Base-by-base conservation (phyloP, 73 alveolate species). In the Breviolum minutum region DNA sequence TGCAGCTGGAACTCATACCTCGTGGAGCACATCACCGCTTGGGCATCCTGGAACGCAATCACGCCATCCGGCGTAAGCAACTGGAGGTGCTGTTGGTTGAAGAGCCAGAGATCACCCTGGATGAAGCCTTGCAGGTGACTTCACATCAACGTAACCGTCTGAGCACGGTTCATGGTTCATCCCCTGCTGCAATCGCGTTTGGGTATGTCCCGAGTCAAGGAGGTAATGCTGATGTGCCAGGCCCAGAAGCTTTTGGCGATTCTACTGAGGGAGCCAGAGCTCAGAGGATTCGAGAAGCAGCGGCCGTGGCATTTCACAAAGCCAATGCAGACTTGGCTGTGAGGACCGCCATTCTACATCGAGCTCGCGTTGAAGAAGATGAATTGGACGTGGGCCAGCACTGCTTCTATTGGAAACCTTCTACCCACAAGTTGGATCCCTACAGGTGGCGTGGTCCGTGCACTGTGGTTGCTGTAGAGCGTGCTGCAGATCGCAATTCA, bases 121-220 rank as follows among this genome's bases (percentile, higher is more conserved):
- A 63, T 19, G 26, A 22, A 26, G 95, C 95, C 26, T 6, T 87
- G 48, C 64, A 17, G 29, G 63, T 16, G 8, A 54, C 95, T 0
- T 29, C 68, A 7, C 83, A 87, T 13, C 95, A 87, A 30, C 81
- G 95, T 40, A 87, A 87, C 7, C 26, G 95, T 22, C 95, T 87
- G 68, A 32, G 83, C 30, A 6, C 95, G 14, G 66, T 87, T 22
- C 69, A 64, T 7, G 95, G 95, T 0, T 8, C 95, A 6, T 32
- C 95, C 12, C 95, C 95, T 1, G 64, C 83, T 9, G 8, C 54
- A 0, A 83, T 83, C 7, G 92, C 60, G 26, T 83, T 83, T 83
- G 92, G 92, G 0, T 4, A 14, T 73, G 40, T 10, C 40, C 92
- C 30, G 24, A 40, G 12, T 63, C 16, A 17, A 40, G 54, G 54